Base-by-base conservation (phyloP, 176 grass and related monocot genomes). In the Carex scoparia region DNA sequence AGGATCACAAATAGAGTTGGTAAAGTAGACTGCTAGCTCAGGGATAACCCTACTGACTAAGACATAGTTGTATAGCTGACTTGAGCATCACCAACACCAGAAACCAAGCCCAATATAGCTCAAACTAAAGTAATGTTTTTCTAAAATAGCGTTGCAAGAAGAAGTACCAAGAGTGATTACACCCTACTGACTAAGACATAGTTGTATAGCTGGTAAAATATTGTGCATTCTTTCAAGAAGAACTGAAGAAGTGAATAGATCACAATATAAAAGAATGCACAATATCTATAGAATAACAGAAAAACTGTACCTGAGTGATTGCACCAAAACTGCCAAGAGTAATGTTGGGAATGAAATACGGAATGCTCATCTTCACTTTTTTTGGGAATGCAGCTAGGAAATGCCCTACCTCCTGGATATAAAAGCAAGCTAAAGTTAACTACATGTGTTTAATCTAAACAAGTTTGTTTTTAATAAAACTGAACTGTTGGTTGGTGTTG, bases 341-440 rank as follows among this genome's bases (percentile, higher is more conserved):
- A 74, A 99, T 91, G 72, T 99, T 99, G 0, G 96, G 96, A 88
- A 99, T 99, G 81, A 99, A 99, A 80, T 88, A 99, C 73, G 96
- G 96, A 81, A 99, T 95, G 64, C 91, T 78, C 71, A 99, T 68
- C 86, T 94, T 99, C 66, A 99, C 91, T 65, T 91, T 95, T 76
- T 91, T 95, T 46, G 93, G 88, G 79, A 91, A 94, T 87, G 96
- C 93, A 28, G 91, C 96, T 84, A 99, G 85, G 89, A 94, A 91
- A 80, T 99, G 96, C 53, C 96, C 96, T 90, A 94, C 82, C 86
- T 99, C 96, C 96, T 99, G 86, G 55, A 86, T 35, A 35, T 3
- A 23, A 49, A 78, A 78, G 1, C 10, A 78, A 78, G 14, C 10
- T 56, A 15, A 57, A 78, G 51, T 57, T 18, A 78, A 78, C 27